Base-by-base conservation (phyloP, 2,329 filamentous ascomycete genomes). In the Microascus cirrosus region DNA sequence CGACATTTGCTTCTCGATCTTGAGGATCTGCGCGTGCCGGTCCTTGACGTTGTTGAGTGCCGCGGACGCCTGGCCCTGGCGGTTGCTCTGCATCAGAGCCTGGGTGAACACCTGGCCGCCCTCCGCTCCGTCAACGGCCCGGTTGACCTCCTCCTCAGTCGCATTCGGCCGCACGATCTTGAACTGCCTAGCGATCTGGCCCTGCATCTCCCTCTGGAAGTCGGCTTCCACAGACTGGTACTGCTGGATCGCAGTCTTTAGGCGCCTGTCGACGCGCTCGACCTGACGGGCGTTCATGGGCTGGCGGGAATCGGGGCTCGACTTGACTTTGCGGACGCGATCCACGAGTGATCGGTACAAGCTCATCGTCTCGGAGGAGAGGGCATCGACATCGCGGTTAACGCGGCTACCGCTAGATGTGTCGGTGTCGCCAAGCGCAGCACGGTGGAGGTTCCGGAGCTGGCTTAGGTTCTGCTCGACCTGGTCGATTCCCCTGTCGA, bases 1-100 rank as follows among this genome's bases (percentile, higher is more conserved):
- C 12, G 89, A 84, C 82, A 97, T 89, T 69, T 95, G 89, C 68
- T 83, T 79, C 76, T 96, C 91, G 67, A 97, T 96, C 79, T 95
- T 93, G 73, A 91, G 83, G 64, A 99, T 88, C 50, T 89, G 91
- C 56, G 84, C 84, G 70, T 96, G 91, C 63, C 94, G 87, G 67
- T 89, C 84, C 70, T 87, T 82, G 39, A 95, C 90, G 63, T 90
- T 90, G 64, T 82, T 82, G 58, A 95, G 79, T 39, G 90, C 90
- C 42, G 85, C 83, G 62, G 87, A 85, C 50, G 90, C 89, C 71
- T 95, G 88, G 55, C 90, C 89, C 68, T 85, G 84, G 67, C 90
- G 86, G 72, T 87, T 87, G 69, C 84, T 89, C 74, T 86, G 83
- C 77, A 95, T 83, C 66, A 96, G 79, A 59, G 90, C 89, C 71